A percentile compares a stretch with the other conserved stretches of the same genome.
These are phyloP conservation scores for Puccinellia tenuiflora DNA, from an alignment of 176 grass and related monocot genomes.

Conservation along the genomic window DNA sequence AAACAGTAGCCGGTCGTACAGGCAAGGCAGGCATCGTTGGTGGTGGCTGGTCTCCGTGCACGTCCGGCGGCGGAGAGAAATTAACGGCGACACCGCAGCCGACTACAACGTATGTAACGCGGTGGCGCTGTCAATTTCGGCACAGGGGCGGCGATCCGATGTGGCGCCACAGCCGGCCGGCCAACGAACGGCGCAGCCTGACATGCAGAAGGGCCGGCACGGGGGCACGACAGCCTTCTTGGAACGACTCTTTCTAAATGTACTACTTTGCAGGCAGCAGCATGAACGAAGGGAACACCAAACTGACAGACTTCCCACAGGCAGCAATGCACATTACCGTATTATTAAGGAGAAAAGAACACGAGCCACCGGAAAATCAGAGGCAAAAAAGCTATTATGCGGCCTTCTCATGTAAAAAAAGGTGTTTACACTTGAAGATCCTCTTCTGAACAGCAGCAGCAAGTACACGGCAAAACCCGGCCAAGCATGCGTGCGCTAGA, in stretches of 20 bases:
- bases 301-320: not conserved
- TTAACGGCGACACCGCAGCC: not conserved
- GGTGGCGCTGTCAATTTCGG: no score
- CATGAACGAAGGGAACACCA: not conserved
- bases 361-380: no score
- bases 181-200: no score
- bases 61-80: not conserved
- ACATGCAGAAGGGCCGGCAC: no score
- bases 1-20: not conserved
- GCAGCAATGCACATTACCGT: no score
- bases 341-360: no score
- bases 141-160: no score
- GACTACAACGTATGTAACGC: no score
- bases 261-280: not conserved
- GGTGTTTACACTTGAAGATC: slow-evolving; percentile 41
- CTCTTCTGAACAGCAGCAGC: slow-evolving; percentile 17
- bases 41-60: not conserved
- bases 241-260: no score
- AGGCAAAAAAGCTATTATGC: no score
- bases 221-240: no score
- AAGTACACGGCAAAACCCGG: slow-evolving; percentile 18
- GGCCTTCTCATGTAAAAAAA: slow-evolving; percentile 7
- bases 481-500: slow-evolving; percentile 34
- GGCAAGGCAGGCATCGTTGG: not conserved
- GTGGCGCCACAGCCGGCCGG: no score